Evolutionary conservation across 2,329 filamentous ascomycete species (phyloP).

Genomic region (Scopulariopsis brevicaulis): DNA sequence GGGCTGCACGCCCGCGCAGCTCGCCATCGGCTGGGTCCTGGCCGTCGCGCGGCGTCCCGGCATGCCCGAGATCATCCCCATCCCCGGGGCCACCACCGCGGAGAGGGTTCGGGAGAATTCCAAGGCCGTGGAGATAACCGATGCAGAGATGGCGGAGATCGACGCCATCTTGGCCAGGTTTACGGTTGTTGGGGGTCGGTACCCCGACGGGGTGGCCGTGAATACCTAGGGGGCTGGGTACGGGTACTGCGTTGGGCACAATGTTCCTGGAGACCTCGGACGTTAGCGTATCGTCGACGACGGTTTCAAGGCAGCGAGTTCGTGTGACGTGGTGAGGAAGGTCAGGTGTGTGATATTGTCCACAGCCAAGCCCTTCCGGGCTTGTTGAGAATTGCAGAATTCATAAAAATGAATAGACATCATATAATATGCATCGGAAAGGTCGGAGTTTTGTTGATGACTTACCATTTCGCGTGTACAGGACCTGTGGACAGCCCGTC

Average conservation of each 20-base stretch:
- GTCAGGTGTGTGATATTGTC: slow-evolving; percentile 1
- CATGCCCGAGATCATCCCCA: slow-evolving; percentile 49
- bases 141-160: slow-evolving; percentile 38
- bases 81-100: slow-evolving; percentile 50
- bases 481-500: not conserved
- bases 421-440: not conserved
- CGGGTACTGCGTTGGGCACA: not conserved
- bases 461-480: not conserved
- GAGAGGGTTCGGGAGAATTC: slow-evolving; percentile 51
- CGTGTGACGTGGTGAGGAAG: not conserved
- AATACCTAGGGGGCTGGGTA: slow-evolving; percentile 19
- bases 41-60: slow-evolving; percentile 36
- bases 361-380: not conserved
- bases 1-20: slow-evolving; percentile 47
- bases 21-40: slow-evolving; percentile 54
- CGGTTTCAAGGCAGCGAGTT: not conserved
- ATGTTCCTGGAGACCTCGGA: not conserved
- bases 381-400: slow-evolving; percentile 7
- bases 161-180: slow-evolving; percentile 36
- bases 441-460: not conserved
- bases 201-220: slow-evolving; percentile 22
- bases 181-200: slow-evolving; percentile 34
- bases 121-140: slow-evolving; percentile 32
- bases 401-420: slow-evolving; percentile 2
- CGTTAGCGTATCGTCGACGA: not conserved